Percentiles rank a stretch among this genome's conserved stretches.
phyloP scores from a whole-genome alignment of 2,329 filamentous ascomycete species.

The Cadophora sp. region DNA sequence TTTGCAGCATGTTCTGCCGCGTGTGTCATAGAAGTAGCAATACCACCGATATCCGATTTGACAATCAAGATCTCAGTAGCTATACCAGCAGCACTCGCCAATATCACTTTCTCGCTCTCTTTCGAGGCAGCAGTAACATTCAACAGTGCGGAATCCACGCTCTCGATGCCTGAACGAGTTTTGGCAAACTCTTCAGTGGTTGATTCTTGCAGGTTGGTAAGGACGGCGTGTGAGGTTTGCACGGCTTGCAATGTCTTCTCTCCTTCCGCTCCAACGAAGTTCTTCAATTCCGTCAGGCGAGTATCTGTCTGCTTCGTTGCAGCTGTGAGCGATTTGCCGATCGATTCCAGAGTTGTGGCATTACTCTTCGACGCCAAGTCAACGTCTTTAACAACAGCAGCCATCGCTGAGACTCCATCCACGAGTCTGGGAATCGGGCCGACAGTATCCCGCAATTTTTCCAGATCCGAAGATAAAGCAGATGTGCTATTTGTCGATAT shows the following conservation, averaged over 20 bases:
- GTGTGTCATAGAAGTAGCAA: background rate
- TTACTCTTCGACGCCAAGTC: background rate
- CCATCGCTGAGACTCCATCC: conserved; percentile 6
- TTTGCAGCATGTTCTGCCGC: background rate
- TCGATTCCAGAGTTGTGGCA: background rate
- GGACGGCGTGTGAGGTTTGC: background rate
- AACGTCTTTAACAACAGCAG: background rate
- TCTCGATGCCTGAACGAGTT: background rate
- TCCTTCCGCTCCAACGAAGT: background rate
- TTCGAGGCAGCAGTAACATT: background rate
- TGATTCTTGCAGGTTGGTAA: background rate
- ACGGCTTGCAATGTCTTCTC: conserved; percentile 3
- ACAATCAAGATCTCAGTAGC: background rate
- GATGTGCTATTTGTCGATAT: background rate
- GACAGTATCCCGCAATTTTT: conserved; percentile 2
- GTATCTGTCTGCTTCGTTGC: background rate
- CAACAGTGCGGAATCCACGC: background rate
- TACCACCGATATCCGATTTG: background rate
- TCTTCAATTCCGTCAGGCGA: background rate
- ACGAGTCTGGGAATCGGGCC: conserved; percentile 3
- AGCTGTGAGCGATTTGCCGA: background rate
- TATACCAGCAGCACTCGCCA: background rate
- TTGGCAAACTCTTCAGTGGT: background rate
- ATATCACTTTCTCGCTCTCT: background rate
- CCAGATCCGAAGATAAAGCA: background rate